These are phyloP conservation scores for Thelonectria discophora DNA, from an alignment of 2,329 filamentous ascomycete species.

Conservation along the genomic window DNA sequence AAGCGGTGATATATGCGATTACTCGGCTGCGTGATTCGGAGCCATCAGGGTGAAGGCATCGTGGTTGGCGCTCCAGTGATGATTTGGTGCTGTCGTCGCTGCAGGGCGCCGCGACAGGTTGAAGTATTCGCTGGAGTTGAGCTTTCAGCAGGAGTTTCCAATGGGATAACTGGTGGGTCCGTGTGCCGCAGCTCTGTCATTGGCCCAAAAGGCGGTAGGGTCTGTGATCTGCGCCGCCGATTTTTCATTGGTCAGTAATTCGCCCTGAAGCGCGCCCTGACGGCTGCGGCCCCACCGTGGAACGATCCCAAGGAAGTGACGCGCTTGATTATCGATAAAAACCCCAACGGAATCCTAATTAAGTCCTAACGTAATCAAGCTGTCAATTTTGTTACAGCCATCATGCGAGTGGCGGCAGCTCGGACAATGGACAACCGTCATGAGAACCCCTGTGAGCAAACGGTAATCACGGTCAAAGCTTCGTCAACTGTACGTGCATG, in stretches of 20 bases:
- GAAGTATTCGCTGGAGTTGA: conserved; percentile 22
- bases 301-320: background rate
- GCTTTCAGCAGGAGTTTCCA: conserved; percentile 17
- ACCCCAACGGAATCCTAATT: background rate
- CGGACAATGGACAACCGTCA: no score
- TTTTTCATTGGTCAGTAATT: conserved; percentile 5
- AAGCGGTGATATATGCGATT: background rate
- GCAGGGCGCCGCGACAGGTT: conserved; percentile 19
- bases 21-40: background rate
- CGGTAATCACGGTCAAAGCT: no score
- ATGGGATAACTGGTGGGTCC: conserved; percentile 7
- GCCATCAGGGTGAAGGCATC: conserved; percentile 15
- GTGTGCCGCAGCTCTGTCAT: background rate
- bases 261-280: background rate
- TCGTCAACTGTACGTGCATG: no score
- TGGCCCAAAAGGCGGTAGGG: background rate
- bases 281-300: background rate
- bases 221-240: background rate
- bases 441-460: no score
- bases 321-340: no score
- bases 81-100: conserved; percentile 10
- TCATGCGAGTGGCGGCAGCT: no score
- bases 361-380: no score
- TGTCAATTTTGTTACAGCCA: background rate
- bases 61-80: conserved; percentile 14